Evolutionary conservation across 208 protist species (phyloP).

Genomic region (Leishmania braziliensis): DNA sequence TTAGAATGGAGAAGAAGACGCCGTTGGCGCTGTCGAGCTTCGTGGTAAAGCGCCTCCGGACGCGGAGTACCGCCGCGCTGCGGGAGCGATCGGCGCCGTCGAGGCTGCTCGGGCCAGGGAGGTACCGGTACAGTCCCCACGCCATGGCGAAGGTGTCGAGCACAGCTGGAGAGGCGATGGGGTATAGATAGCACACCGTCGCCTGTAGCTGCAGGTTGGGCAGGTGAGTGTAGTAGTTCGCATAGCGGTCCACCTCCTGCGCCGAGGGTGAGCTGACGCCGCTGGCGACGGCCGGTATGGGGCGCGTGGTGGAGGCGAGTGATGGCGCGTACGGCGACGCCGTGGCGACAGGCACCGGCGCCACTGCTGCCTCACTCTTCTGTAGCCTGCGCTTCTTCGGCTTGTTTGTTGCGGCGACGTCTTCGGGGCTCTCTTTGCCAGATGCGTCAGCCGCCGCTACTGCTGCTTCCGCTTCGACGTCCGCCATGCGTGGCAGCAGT

Average conservation of each 20-base stretch:
- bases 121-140: conserved; percentile 64
- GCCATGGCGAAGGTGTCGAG: conserved; percentile 64
- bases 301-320: conserved; percentile 31
- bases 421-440: neutral
- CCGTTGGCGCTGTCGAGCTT: conserved; percentile 46
- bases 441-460: neutral
- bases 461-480: conserved; percentile 6
- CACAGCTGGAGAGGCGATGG: conserved; percentile 32
- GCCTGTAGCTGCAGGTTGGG: conserved; percentile 84
- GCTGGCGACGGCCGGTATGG: neutral
- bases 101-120: conserved; percentile 42
- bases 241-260: conserved; percentile 44
- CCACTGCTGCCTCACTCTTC: neutral
- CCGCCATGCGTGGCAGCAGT: conserved; percentile 49
- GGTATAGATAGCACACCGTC: conserved; percentile 68
- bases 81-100: conserved; percentile 32
- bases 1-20: conserved; percentile 63
- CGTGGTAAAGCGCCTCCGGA: conserved; percentile 63
- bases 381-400: conserved; percentile 15
- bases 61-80: conserved; percentile 44
- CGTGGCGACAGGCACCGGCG: neutral
- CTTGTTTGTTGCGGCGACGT: conserved; percentile 1
- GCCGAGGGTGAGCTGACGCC: conserved; percentile 33
- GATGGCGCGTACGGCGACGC: conserved; percentile 9
- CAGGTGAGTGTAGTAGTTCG: conserved; percentile 68